A percentile compares a stretch with the other conserved stretches of the same genome.
Conservation (phyloP, 1,284 basidiomycete genomes). For the Trichosporon coremiiforme region DNA sequence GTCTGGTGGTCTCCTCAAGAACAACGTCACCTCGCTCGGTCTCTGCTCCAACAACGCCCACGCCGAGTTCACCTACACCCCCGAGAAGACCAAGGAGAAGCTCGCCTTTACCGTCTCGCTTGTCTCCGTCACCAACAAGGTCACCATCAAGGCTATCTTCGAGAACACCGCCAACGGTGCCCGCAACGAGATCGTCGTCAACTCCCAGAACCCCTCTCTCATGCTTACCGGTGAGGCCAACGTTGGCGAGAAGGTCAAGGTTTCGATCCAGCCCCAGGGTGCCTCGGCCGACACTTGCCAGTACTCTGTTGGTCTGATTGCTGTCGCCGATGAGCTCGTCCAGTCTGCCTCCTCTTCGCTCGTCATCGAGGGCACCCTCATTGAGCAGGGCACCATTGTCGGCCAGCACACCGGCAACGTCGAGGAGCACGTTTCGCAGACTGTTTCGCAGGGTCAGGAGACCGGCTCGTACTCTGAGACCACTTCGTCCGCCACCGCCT, state of each 20-base stretch:
- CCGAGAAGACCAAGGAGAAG: slow-evolving; percentile 20
- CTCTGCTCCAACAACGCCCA: slow-evolving; percentile 24
- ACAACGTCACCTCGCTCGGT: slow-evolving; percentile 27
- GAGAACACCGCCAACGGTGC: slow-evolving; percentile 23
- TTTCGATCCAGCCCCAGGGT: slow-evolving; percentile 18
- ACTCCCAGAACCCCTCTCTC: slow-evolving; percentile 10
- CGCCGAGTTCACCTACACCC: slow-evolving; percentile 22
- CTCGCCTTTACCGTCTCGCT: slow-evolving; percentile 20
- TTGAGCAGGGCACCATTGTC: slow-evolving; percentile 11
- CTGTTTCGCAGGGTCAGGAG: not conserved
- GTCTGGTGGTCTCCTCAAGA: slow-evolving; percentile 11
- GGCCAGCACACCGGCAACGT: slow-evolving; percentile 4
- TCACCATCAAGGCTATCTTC: slow-evolving; percentile 5
- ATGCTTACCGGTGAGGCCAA: slow-evolving; percentile 7
- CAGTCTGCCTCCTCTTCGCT: not conserved
- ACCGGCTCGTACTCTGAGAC: not conserved
- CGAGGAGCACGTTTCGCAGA: slow-evolving; percentile 4
- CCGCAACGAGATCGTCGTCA: slow-evolving; percentile 16
- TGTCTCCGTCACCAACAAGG: slow-evolving; percentile 22
- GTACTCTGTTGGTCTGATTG: slow-evolving; percentile 21
- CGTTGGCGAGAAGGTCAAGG: slow-evolving; percentile 17
- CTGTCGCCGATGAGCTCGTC: slow-evolving; percentile 6
- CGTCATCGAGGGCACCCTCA: slow-evolving; percentile 3
- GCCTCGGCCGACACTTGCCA: slow-evolving; percentile 22
- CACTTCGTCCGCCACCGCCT: not conserved